Conservation (phyloP, 163 green algal genomes). For the Scenedesmus sp. region DNA sequence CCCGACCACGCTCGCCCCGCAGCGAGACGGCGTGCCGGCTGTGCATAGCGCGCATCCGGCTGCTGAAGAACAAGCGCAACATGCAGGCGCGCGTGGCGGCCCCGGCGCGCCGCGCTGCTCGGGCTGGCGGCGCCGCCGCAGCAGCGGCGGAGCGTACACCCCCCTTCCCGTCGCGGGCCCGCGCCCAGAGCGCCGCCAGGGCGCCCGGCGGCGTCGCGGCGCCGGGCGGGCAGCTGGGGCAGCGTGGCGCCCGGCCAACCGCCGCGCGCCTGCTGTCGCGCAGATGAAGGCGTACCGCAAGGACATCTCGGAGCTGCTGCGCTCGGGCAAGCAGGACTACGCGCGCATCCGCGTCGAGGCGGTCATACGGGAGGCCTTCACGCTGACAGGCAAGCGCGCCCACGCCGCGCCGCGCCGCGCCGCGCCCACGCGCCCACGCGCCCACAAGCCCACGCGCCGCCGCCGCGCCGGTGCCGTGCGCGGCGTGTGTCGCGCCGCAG, state of each 20-base stretch:
- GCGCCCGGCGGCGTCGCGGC: neutral
- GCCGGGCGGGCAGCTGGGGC: no score
- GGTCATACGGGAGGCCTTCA: conserved; percentile 73
- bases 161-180: no score
- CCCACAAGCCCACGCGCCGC: no score
- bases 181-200: neutral
- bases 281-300: conserved; percentile 68
- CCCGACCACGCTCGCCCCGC: neutral
- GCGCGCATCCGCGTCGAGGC: conserved; percentile 85
- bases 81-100: conserved; percentile 35
- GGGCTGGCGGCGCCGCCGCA: no score
- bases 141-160: no score
- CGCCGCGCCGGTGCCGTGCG: no score
- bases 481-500: no score
- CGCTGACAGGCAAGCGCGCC: conserved; percentile 40
- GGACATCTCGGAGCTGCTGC: conserved; percentile 82
- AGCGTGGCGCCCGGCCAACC: no score
- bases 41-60: conserved; percentile 37
- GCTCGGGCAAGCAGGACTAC: conserved; percentile 75
- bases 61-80: conserved; percentile 49
- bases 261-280: neutral
- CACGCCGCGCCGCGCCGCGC: neutral
- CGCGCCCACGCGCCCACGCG: no score
- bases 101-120: no score
- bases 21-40: conserved; percentile 45